Conservation (phyloP, 2,329 filamentous ascomycete species). For the Fusarium multiceps region DNA sequence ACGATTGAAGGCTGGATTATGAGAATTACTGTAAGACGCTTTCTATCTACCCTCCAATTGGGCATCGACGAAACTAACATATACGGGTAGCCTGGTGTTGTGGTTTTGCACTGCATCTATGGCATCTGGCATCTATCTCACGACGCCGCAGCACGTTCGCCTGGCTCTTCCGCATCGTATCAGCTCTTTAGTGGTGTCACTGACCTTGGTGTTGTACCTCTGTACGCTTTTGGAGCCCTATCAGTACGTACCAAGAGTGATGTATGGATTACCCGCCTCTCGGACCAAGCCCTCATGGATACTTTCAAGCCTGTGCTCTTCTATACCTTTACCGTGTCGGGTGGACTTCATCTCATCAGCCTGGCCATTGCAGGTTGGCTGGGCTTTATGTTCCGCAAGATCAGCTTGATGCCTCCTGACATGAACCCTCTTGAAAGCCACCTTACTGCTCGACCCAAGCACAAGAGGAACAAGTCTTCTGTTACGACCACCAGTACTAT, state of each 20-base stretch:
- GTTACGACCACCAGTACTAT: constrained; percentile 59
- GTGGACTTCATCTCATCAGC: constrained; percentile 76
- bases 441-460: constrained; percentile 75
- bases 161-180: constrained; percentile 87
- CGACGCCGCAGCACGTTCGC: constrained; percentile 75
- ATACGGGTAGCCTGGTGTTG: constrained; percentile 75
- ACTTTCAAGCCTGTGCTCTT: constrained; percentile 75
- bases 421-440: constrained; percentile 94
- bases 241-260: constrained; percentile 57
- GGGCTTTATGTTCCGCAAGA: constrained; percentile 82
- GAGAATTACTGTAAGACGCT: constrained; percentile 74
- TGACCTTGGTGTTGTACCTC: constrained; percentile 68
- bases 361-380: constrained; percentile 79
- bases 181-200: constrained; percentile 83
- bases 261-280: constrained; percentile 76
- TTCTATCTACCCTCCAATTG: not conserved
- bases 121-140: constrained; percentile 83
- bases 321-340: constrained; percentile 72
- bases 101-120: constrained; percentile 78
- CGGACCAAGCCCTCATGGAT: constrained; percentile 64
- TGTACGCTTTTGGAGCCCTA: constrained; percentile 67
- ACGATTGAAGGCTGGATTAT: constrained; percentile 77
- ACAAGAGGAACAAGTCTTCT: constrained; percentile 79
- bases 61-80: constrained; percentile 14
- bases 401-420: constrained; percentile 84